Percentiles rank a stretch among this genome's conserved stretches.
These are phyloP conservation scores for Penicillium tannophilum DNA, from an alignment of 495 filamentous ascomycete genomes.

Conservation along the genomic window DNA sequence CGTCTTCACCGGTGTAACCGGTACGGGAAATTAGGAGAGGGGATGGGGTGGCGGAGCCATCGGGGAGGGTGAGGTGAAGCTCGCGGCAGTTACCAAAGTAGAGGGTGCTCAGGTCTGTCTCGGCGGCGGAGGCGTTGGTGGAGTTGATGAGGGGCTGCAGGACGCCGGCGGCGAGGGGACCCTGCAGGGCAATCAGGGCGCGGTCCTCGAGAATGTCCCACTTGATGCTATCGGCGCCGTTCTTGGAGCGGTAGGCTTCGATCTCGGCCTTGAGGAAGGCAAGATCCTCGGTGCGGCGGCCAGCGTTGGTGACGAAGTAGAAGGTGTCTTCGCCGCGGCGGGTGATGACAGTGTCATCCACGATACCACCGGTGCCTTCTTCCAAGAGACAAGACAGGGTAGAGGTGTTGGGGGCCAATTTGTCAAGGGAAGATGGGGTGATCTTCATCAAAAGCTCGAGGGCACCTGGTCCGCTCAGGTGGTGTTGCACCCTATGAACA, in stretches of 20 bases:
- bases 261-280: conserved; percentile 70
- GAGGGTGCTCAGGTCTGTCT: conserved; percentile 63
- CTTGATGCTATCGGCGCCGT: conserved; percentile 55
- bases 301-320: conserved; percentile 97
- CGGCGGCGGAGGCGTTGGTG: conserved; percentile 35
- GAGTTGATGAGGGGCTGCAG: conserved; percentile 57
- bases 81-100: conserved; percentile 78
- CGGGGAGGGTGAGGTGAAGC: conserved; percentile 53
- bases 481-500: conserved; percentile 61
- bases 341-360: conserved; percentile 92
- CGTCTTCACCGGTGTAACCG: conserved; percentile 97
- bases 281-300: conserved; percentile 82
- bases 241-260: conserved; percentile 47
- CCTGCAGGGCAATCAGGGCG: conserved; percentile 84
- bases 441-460: conserved; percentile 74
- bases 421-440: conserved; percentile 69
- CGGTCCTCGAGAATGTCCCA: conserved; percentile 69
- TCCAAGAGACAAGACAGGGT: conserved; percentile 82
- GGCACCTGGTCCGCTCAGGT: conserved; percentile 76
- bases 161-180: conserved; percentile 69
- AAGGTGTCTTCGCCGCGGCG: conserved; percentile 67
- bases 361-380: conserved; percentile 80
- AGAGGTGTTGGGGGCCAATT: conserved; percentile 60
- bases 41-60: conserved; percentile 44
- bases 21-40: conserved; percentile 78